Base-by-base conservation (phyloP, 1,284 basidiomycete genomes). In the Ganoderma meredithae region DNA sequence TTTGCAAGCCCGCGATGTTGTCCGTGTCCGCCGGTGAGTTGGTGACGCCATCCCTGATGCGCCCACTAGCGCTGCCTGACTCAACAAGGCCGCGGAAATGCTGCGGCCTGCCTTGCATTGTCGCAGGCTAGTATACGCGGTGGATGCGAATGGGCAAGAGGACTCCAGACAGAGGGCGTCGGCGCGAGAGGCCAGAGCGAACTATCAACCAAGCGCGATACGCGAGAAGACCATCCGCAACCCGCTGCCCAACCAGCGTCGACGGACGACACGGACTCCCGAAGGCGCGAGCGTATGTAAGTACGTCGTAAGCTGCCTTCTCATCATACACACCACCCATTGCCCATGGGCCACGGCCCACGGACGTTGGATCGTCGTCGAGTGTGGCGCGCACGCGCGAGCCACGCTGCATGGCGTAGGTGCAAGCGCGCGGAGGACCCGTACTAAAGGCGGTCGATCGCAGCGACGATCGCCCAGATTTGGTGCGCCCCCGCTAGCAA, bases 391-490 rank as follows among this genome's bases (percentile, higher is more conserved):
- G 61, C 33, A 49, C 33, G 49, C 44, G 47, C 49, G 15, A 25
- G 61, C 17, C 61, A 47, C 61, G 47, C 61, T 49, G 47, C 31
- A 5, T 1, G n/a, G n/a, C 6, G 47, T 12, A 10, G 44, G 12
- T n/a, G 44, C 44, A 22, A 27, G 27, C 31, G 22, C 59, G 33
- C 59, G n/a, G 59, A 47, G 36, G 22, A n/a, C 19, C 19, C 39
- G 39, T 31, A 49, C 22, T 40, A 44, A 49, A 19, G n/a, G 31
- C 10, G 41, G 19, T n/a, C 40, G 49, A 71, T 71, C 70, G 56
- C 65, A 8, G 56, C 62, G 70, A 68, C 70, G 70, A 71, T 71
- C 70, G 66, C 59, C 70, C 70, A 13, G 12, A 68, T 62, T 64
- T 49, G 70, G 70, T 62, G 41, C 55, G 36, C 63, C 27, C 25